Evolutionary conservation across 805 yeast species (phyloP).

Genomic region (Cyberlindnera petersonii): DNA sequence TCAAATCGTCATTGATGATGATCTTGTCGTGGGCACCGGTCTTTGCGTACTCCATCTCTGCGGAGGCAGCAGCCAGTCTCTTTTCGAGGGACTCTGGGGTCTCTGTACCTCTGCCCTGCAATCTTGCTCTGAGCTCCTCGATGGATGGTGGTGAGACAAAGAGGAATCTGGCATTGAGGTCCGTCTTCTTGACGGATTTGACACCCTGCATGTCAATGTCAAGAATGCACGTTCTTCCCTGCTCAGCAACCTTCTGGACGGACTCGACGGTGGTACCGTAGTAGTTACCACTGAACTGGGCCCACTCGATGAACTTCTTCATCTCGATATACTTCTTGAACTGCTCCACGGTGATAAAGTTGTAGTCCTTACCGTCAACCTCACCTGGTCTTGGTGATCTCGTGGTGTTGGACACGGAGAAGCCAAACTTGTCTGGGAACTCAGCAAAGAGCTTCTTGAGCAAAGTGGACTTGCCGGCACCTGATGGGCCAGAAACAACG

Average conservation of each 20-base stretch:
- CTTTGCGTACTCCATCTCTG: slow-evolving; percentile 84
- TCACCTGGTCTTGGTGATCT: slow-evolving; percentile 92
- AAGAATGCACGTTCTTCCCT: slow-evolving; percentile 77
- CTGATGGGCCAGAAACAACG: slow-evolving; percentile 96
- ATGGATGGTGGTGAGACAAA: slow-evolving; percentile 92
- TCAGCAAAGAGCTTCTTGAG: slow-evolving; percentile 87
- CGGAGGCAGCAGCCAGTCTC: slow-evolving; percentile 81
- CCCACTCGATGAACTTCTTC: slow-evolving; percentile 90
- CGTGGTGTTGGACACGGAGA: slow-evolving; percentile 91
- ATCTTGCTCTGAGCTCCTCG: slow-evolving; percentile 69
- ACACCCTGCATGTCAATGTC: slow-evolving; percentile 99
- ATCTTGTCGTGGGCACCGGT: slow-evolving; percentile 90
- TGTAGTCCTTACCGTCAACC: slow-evolving; percentile 81
- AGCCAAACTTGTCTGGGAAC: slow-evolving; percentile 86
- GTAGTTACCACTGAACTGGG: slow-evolving; percentile 95
- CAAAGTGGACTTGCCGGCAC: slow-evolving; percentile 91
- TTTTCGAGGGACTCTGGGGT: slow-evolving; percentile 78
- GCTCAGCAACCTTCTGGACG: slow-evolving; percentile 54
- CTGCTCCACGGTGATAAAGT: slow-evolving; percentile 74
- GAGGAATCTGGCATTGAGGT: slow-evolving; percentile 77
- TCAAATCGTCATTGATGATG: slow-evolving; percentile 88
- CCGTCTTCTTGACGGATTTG: slow-evolving; percentile 78
- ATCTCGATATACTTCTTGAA: slow-evolving; percentile 75
- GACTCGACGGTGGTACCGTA: slow-evolving; percentile 91
- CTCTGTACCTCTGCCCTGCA: slow-evolving; percentile 92